These are phyloP conservation scores for Tetracladium maxilliforme DNA, from an alignment of 2,329 filamentous ascomycete species.

Conservation along the genomic window DNA sequence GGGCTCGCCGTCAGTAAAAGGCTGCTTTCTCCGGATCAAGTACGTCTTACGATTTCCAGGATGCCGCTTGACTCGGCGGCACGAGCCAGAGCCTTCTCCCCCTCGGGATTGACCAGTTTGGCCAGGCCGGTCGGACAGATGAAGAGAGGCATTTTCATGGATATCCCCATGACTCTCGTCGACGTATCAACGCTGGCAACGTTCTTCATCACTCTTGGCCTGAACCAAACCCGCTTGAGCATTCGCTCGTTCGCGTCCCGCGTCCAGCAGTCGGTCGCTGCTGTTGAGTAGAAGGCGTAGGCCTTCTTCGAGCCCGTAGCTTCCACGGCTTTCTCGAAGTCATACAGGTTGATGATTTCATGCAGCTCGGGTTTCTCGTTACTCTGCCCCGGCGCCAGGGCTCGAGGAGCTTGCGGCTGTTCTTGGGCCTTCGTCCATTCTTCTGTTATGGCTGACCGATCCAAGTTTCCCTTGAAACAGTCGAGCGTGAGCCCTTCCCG, in stretches of 20 bases:
- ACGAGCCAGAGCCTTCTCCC: conserved; percentile 32
- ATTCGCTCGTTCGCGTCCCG: conserved; percentile 30
- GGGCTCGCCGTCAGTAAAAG: conserved; percentile 6
- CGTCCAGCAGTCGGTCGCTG: conserved; percentile 35
- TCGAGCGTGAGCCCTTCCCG: conserved; percentile 22
- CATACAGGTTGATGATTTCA: conserved; percentile 13
- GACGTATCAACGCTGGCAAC: conserved; percentile 23
- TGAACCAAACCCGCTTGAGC: conserved; percentile 33
- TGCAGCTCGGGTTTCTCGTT: conserved; percentile 18
- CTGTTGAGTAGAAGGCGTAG: conserved; percentile 40
- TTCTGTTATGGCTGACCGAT: conserved; percentile 10
- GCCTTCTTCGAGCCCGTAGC: conserved; percentile 15
- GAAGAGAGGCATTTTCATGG: conserved; percentile 27
- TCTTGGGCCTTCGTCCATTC: conserved; percentile 28
- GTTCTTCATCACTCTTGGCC: conserved; percentile 32
- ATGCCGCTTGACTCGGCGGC: conserved; percentile 30
- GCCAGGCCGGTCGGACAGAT: conserved; percentile 34
- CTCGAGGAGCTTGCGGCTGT: conserved; percentile 61
- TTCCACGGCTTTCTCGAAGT: conserved; percentile 33
- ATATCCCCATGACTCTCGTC: conserved; percentile 25
- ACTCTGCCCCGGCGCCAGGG: conserved; percentile 40
- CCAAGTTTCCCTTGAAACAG: conserved; percentile 15
- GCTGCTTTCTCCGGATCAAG: conserved; percentile 6
- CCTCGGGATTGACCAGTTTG: conserved; percentile 32
- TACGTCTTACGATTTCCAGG: too few species aligned